A percentile compares a stretch with the other conserved stretches of the same genome.
Conservation (phyloP, 148 eudicot species). For the Pharnaceum exiguum region DNA sequence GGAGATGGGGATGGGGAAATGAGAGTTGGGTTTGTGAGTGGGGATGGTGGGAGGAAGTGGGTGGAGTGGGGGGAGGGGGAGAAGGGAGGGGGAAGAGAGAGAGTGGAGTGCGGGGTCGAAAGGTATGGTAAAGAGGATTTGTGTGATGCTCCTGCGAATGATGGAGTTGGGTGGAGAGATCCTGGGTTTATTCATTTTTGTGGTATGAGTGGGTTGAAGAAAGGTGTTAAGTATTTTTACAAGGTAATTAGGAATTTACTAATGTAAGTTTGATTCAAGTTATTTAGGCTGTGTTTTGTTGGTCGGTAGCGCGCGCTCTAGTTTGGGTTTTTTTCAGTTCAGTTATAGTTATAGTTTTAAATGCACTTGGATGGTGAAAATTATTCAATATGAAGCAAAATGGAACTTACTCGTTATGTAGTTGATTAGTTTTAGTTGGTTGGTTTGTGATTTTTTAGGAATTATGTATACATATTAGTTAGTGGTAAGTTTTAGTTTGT, state of each 20-base stretch:
- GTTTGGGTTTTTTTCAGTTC: no score
- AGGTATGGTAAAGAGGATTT: constrained; percentile 80
- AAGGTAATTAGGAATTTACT: constrained; percentile 36
- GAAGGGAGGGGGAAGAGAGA: constrained; percentile 19
- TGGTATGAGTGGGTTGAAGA: constrained; percentile 54
- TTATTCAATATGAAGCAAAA: no score
- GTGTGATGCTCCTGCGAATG: constrained; percentile 90
- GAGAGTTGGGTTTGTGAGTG: constrained; percentile 77
- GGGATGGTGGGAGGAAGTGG: constrained; percentile 50
- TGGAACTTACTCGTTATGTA: no score
- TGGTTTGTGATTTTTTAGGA: no score
- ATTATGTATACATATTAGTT: no score
- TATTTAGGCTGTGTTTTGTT: not conserved
- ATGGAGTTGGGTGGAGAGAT: constrained; percentile 91
- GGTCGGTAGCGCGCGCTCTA: not conserved
- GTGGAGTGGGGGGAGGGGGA: constrained; percentile 61
- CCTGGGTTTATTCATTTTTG: constrained; percentile 90
- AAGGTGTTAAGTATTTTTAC: constrained; percentile 67
- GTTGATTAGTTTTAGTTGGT: no score
- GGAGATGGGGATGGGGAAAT: constrained; percentile 63
- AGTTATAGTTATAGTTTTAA: no score
- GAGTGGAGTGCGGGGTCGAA: constrained; percentile 33
- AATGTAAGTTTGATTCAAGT: not conserved
- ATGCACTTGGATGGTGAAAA: no score
- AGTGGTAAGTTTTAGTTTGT: no score